These are phyloP conservation scores for Boeremia lycopersici DNA, from an alignment of 2,329 filamentous ascomycete species.

Conservation along the genomic window DNA sequence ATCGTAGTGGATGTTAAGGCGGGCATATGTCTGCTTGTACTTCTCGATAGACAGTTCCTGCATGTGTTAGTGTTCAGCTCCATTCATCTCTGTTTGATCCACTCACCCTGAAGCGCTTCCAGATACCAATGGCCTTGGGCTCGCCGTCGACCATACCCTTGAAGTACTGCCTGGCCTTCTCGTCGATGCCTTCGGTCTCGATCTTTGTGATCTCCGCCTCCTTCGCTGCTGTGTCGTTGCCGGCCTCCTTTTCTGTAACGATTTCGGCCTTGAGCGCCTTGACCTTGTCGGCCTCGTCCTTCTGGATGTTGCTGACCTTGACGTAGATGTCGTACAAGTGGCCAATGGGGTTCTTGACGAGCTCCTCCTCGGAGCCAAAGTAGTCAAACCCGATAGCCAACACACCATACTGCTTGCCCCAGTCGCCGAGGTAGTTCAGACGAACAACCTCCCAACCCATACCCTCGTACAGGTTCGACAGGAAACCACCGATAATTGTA, in stretches of 20 bases:
- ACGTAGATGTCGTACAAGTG: conserved; percentile 85
- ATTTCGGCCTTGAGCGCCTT: conserved; percentile 59
- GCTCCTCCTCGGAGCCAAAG: conserved; percentile 74
- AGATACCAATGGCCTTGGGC: conserved; percentile 63
- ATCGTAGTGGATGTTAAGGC: conserved; percentile 69
- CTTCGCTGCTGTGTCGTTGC: conserved; percentile 49
- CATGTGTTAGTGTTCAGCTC: conserved; percentile 7
- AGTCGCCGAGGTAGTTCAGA: conserved; percentile 80
- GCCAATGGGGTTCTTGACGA: conserved; percentile 76
- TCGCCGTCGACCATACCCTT: conserved; percentile 71
- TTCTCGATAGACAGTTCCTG: conserved; percentile 66
- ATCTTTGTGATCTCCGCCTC: conserved; percentile 52
- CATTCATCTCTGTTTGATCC: not conserved
- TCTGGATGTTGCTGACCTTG: conserved; percentile 69
- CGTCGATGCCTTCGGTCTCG: conserved; percentile 57
- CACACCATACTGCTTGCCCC: conserved; percentile 76
- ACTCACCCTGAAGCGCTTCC: conserved; percentile 63
- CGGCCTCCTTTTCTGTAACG: conserved; percentile 47
- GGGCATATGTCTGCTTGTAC: conserved; percentile 68
- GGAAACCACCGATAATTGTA: conserved; percentile 76
- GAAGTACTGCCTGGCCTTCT: conserved; percentile 75
- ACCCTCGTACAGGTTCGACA: conserved; percentile 70
- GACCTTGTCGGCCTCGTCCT: conserved; percentile 69
- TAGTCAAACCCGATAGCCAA: conserved; percentile 75
- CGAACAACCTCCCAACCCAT: conserved; percentile 73